Percentiles rank a stretch among this genome's conserved stretches.
phyloP scores from a whole-genome alignment of 1,139 yeast species.

The Suhomyces bokatorum region DNA sequence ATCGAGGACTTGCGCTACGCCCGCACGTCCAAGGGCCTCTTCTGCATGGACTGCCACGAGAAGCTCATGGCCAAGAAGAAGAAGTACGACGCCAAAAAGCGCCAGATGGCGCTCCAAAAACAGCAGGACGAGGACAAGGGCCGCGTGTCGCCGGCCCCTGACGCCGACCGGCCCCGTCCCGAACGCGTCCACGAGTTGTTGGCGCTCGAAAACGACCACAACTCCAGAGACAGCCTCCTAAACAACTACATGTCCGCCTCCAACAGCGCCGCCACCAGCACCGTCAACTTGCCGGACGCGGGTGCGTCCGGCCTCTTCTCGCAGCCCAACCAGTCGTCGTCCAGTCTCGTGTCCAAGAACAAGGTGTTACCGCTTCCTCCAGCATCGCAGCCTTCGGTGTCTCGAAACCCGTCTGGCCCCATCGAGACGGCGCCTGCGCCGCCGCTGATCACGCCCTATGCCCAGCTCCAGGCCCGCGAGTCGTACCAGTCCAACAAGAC shows the following conservation, averaged over 20 bases:
- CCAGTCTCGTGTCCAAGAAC: slow-evolving; percentile 25
- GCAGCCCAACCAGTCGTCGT: slow-evolving; percentile 17
- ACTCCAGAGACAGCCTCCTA: slow-evolving; percentile 16
- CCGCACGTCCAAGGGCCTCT: slow-evolving; percentile 87
- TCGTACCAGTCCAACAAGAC: slow-evolving; percentile 21
- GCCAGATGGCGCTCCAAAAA: slow-evolving; percentile 28
- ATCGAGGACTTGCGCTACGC: slow-evolving; percentile 93
- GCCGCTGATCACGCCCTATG: slow-evolving; percentile 14
- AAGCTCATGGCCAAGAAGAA: slow-evolving; percentile 70
- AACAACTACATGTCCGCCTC: slow-evolving; percentile 15
- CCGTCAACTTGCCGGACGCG: slow-evolving; percentile 8
- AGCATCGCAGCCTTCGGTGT: slow-evolving; percentile 1
- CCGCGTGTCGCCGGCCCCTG: slow-evolving; percentile 9
- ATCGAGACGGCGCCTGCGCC: neutral
- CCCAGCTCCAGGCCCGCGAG: slow-evolving; percentile 13
- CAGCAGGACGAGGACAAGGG: slow-evolving; percentile 20
- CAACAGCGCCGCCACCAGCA: slow-evolving; percentile 12
- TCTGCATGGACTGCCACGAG: slow-evolving; percentile 93
- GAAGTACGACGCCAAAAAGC: slow-evolving; percentile 50
- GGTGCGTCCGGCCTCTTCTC: slow-evolving; percentile 11
- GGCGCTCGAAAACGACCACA: slow-evolving; percentile 4
- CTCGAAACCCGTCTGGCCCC: slow-evolving; percentile 1
- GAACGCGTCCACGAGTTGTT: neutral
- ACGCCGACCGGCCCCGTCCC: slow-evolving; percentile 4
- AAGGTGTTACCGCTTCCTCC: slow-evolving; percentile 38